Evolutionary conservation across 1,139 yeast genomes (phyloP), one percentile per base, ranked within the genome.

Genomic region (Starmera stellimalicola): DNA sequence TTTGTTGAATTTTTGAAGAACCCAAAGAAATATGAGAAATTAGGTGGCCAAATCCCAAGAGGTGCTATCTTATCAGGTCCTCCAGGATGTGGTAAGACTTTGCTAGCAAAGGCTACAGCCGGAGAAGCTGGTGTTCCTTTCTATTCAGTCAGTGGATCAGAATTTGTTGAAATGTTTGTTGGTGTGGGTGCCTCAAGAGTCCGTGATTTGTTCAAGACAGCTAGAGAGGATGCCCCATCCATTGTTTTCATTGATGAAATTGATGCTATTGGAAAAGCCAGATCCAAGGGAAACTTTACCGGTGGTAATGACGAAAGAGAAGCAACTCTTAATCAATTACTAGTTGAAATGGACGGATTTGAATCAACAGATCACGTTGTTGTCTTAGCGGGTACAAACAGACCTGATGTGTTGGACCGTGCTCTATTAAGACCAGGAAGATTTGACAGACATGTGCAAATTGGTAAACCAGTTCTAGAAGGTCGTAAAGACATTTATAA

Each of bases 51-150:
- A 51, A 81, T 81, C 39, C 93, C 93, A 30, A 67, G 91, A 55
- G 93, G 93, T 51, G 91, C 91, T 7, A 77, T 81, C 36, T 61
- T 81, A 33, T 77, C 87, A 0, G 93, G 93, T 41, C 85, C 91
- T 27, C 93, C 93, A 31, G 93, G 93, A 62, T 81, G 91, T 5
- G 93, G 93, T 70, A 81, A 81, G 53, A 81, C 93, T 2, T 62
- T 81, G 32, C 59, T 81, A 37, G 91, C 91, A 9, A 80, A 78
- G 52, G 91, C 91, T 2, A 80, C 91, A 22, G 91, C 91, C 7
- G 91, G 91, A 50, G 91, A 81, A 54, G 91, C 91, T 3, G 82
- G 81, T 35, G 91, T 80, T 20, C 88, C 93, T 27, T 81, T 81
- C 51, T 73, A 74, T 45, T 76, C 83, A 26, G 91, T 80, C n/a